A percentile compares a stretch with the other conserved stretches of the same genome.
phyloP scores from a whole-genome alignment of 192 early-diverging fungal species.

The Coemansia sp. region DNA sequence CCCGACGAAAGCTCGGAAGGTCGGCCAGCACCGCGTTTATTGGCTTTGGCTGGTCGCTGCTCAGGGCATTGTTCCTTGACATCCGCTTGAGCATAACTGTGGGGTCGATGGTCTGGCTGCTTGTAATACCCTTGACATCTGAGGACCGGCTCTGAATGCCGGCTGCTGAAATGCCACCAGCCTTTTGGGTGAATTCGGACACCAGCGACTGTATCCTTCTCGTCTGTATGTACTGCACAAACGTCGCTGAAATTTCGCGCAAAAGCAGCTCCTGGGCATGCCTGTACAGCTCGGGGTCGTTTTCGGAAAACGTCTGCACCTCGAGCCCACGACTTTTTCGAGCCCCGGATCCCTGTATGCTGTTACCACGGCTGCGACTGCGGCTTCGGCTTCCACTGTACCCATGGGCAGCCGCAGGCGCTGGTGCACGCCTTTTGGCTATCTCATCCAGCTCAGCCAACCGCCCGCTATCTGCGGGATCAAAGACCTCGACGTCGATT shows the following conservation, averaged over 20 bases:
- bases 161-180: not conserved
- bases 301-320: constrained; percentile 11
- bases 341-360: not conserved
- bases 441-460: constrained; percentile 27
- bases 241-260: constrained; percentile 42
- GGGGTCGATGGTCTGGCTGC: not conserved
- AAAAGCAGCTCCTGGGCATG: constrained; percentile 40
- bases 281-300: constrained; percentile 26
- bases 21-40: constrained; percentile 42
- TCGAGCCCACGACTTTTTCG: constrained; percentile 20
- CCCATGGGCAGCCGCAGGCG: not conserved
- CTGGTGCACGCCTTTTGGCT: not conserved
- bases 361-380: not conserved
- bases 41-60: constrained; percentile 13
- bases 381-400: not conserved
- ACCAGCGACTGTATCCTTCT: constrained; percentile 24
- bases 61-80: constrained; percentile 14
- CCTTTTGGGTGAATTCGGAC: constrained; percentile 14
- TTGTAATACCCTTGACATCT: not conserved
- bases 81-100: constrained; percentile 22
- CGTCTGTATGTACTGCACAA: constrained; percentile 38
- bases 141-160: not conserved
- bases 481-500: constrained; percentile 52
- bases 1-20: constrained; percentile 49
- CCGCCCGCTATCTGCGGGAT: constrained; percentile 13